Percentiles rank a stretch among this genome's conserved stretches.
These are phyloP conservation scores for Pseudonitzschia pungens DNA, from an alignment of 108 stramenopile species.

Conservation along the genomic window DNA sequence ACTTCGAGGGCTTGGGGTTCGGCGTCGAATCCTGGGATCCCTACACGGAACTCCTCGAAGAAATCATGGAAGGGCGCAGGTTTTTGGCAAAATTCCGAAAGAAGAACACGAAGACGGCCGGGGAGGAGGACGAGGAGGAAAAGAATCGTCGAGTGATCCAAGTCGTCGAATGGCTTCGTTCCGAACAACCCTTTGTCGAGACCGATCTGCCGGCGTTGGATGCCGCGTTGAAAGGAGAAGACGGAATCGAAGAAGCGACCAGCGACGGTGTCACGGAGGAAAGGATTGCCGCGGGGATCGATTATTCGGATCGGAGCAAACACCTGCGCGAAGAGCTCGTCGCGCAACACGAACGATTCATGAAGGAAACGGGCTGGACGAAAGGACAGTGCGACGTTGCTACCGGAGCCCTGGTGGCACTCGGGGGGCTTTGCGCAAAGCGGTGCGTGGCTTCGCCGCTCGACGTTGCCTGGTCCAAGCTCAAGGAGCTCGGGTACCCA, in stretches of 20 bases:
- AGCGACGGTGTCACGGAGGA: background rate
- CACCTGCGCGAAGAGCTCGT: slow-evolving; percentile 16
- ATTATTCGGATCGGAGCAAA: background rate
- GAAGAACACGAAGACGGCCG: background rate
- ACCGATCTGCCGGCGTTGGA: slow-evolving; percentile 20
- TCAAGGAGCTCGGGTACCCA: slow-evolving; percentile 60
- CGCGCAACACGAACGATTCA: slow-evolving; percentile 15
- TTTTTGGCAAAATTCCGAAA: background rate
- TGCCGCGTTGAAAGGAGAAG: background rate
- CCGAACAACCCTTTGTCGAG: slow-evolving; percentile 18
- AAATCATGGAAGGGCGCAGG: slow-evolving; percentile 13
- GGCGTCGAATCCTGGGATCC: slow-evolving; percentile 34
- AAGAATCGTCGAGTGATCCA: slow-evolving; percentile 1
- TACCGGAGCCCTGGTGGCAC: slow-evolving; percentile 28
- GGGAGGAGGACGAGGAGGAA: background rate
- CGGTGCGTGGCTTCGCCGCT: slow-evolving; percentile 44
- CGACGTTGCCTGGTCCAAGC: slow-evolving; percentile 67
- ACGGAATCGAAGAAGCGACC: background rate
- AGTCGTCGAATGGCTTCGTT: slow-evolving; percentile 34
- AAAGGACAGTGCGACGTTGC: slow-evolving; percentile 28
- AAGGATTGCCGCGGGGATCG: background rate
- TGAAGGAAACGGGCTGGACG: slow-evolving; percentile 22
- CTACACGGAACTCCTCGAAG: slow-evolving; percentile 33
- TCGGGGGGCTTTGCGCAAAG: slow-evolving; percentile 68
- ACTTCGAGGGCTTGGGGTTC: background rate